Base-by-base conservation (phyloP, 441 rosid genomes). In the Biscutella auriculata region DNA sequence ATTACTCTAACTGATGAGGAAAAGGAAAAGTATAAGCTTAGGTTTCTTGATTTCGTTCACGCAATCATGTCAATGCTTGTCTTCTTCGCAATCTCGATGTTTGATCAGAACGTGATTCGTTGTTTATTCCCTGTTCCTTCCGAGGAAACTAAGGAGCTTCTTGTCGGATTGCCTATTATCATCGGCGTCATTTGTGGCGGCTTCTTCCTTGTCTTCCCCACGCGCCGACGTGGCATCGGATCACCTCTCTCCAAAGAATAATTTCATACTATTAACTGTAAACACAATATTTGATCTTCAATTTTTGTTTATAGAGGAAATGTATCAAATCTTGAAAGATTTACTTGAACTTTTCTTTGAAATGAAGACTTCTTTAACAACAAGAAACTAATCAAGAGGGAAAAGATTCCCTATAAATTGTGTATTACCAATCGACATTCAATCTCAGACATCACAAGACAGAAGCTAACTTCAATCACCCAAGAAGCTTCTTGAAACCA, bases 401-500 rank as follows among this genome's bases (percentile, higher is more conserved):
- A 17, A 11, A 4, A 0, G 7, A 3, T 35, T 28, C 40, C 50
- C 43, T 40, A 4, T 21, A 59, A 43, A 59, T 17, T 6, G 64
- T 57, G 42, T 53, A 23, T 52, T 28, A 52, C 66, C 49, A 45
- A 58, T n/a, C n/a, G n/a, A n/a, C n/a, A 19, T n/a, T 7, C 16
- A 52, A 29, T 41, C 42, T 1, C 60, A 53, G 17, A 53, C 66
- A 60, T 30, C 9, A 37, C 14, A 44, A 59, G 50, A 60, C 15
- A 44, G 11, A 58, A 21, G 57, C 51, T 60, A 2, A 30, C 30
- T 15, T 17, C 45, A 49, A 19, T 52, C 63, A 68, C 13, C 76
- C 82, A 57, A 81, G 63, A 41, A 81, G 77, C 64, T 75, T 79
- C 73, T 65, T 81, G 40, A 81, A 70, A 13, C 90, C 87, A 14